Percentiles rank a stretch among this genome's conserved stretches.
Evolutionary conservation across 1,284 basidiomycete species (phyloP).

Genomic region (Veloporphyrellus conicus): DNA sequence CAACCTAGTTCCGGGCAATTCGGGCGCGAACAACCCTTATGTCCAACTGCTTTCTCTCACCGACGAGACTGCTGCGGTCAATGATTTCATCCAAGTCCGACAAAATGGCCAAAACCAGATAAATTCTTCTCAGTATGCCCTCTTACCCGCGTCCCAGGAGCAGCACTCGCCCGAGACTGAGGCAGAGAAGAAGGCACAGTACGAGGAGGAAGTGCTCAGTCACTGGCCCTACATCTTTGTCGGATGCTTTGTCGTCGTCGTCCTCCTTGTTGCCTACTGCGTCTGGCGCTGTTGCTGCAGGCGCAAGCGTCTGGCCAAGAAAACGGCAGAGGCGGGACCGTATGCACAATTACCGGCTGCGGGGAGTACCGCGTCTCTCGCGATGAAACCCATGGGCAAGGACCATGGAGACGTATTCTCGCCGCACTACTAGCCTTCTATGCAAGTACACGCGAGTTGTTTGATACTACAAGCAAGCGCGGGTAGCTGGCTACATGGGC

Average conservation of each 20-base stretch:
- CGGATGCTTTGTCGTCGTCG: slow-evolving; percentile 55
- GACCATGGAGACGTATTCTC: slow-evolving; percentile 18
- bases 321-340: slow-evolving; percentile 12
- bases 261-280: slow-evolving; percentile 47
- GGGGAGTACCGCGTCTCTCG: slow-evolving; percentile 26
- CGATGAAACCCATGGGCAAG: slow-evolving; percentile 28
- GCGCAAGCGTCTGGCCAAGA: slow-evolving; percentile 31
- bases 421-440: slow-evolving; percentile 2
- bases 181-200: slow-evolving; percentile 66
- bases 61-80: slow-evolving; percentile 39
- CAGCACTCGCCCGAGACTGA: slow-evolving; percentile 61
- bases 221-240: slow-evolving; percentile 73
- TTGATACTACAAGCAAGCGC: slow-evolving; percentile 16
- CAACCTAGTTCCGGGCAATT: slow-evolving; percentile 44
- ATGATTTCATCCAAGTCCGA: slow-evolving; percentile 55
- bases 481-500: slow-evolving; percentile 33
- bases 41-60: slow-evolving; percentile 55
- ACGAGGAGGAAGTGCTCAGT: slow-evolving; percentile 64
- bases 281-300: slow-evolving; percentile 66
- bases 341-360: slow-evolving; percentile 27
- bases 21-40: slow-evolving; percentile 43
- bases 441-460: slow-evolving; percentile 3
- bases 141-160: slow-evolving; percentile 58
- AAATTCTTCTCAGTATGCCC: slow-evolving; percentile 44
- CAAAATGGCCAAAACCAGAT: slow-evolving; percentile 47